phyloP scores from a whole-genome alignment of 371 early-diverging fungal species.

The Vairimorpha necatrix region DNA sequence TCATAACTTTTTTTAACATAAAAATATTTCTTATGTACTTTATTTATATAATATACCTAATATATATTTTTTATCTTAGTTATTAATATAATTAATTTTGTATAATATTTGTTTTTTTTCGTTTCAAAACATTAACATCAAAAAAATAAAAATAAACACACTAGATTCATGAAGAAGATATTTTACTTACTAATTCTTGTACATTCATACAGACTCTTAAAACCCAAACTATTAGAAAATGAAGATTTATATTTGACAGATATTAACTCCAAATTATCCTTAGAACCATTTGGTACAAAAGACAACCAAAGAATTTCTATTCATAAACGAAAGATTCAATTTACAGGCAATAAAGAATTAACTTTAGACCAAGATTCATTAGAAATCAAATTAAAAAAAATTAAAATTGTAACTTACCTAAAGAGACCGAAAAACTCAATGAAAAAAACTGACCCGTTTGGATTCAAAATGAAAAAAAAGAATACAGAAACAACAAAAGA shows the following conservation, averaged over 20 bases:
- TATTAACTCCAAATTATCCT: neutral
- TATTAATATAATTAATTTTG: neutral
- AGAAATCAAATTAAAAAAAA: conserved; percentile 25
- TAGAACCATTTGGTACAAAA: neutral
- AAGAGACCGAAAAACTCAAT: neutral
- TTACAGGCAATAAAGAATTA: conserved; percentile 15
- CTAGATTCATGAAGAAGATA: neutral
- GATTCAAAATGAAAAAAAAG: conserved; percentile 5
- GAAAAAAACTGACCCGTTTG: conserved; percentile 39
- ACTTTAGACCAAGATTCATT: conserved; percentile 16
- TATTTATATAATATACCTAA: no score
- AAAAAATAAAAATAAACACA: conserved; percentile 1
- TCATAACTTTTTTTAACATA: no score
- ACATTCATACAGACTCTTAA: conserved; percentile 8
- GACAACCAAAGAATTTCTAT: conserved; percentile 21
- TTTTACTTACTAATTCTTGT: neutral
- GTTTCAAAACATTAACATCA: neutral
- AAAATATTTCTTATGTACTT: no score
- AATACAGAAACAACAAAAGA: neutral
- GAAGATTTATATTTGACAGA: conserved; percentile 25
- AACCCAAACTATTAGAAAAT: conserved; percentile 16
- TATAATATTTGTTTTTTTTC: neutral
- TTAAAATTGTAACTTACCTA: neutral
- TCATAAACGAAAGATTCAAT: conserved; percentile 33
- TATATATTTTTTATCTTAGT: neutral